These are phyloP conservation scores for Colletotrichum abscissum DNA, from an alignment of 2,329 filamentous ascomycete genomes.

Conservation along the genomic window DNA sequence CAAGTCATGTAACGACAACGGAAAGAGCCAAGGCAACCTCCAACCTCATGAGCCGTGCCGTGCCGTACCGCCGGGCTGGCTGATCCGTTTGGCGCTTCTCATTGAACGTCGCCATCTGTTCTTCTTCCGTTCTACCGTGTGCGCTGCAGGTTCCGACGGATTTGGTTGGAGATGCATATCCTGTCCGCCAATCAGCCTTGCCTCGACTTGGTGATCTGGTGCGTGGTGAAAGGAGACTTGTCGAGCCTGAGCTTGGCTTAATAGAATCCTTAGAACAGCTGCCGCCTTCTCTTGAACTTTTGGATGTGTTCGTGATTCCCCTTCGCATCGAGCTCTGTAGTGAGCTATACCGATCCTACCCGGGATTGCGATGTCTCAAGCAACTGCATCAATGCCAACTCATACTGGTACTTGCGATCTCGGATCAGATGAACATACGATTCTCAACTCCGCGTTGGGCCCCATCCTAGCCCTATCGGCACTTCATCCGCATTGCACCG, in stretches of 20 bases:
- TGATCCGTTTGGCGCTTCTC: not conserved
- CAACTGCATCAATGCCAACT: not conserved
- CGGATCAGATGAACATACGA: not conserved
- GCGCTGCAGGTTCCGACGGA: not conserved
- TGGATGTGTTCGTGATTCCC: too few relatives aligned
- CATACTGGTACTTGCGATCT: not conserved
- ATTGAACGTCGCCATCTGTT: not conserved
- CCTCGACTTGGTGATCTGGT: too few relatives aligned
- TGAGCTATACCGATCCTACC: not conserved
- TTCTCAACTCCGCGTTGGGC: too few relatives aligned
- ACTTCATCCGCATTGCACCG: not conserved
- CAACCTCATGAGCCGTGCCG: not conserved
- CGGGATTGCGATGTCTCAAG: not conserved
- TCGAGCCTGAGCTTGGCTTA: too few relatives aligned
- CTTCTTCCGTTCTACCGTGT: not conserved
- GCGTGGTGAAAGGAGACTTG: too few relatives aligned
- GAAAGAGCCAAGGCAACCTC: too few relatives aligned
- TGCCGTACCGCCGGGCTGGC: not conserved
- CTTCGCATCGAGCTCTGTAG: not conserved
- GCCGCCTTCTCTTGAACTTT: too few relatives aligned
- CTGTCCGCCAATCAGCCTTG: not conserved
- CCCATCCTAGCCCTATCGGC: not conserved
- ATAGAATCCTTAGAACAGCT: too few relatives aligned
- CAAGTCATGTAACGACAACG: not conserved
- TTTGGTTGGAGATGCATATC: not conserved